Evolutionary conservation across 345 rosid genomes (phyloP).

Genomic region (Salix udensis): DNA sequence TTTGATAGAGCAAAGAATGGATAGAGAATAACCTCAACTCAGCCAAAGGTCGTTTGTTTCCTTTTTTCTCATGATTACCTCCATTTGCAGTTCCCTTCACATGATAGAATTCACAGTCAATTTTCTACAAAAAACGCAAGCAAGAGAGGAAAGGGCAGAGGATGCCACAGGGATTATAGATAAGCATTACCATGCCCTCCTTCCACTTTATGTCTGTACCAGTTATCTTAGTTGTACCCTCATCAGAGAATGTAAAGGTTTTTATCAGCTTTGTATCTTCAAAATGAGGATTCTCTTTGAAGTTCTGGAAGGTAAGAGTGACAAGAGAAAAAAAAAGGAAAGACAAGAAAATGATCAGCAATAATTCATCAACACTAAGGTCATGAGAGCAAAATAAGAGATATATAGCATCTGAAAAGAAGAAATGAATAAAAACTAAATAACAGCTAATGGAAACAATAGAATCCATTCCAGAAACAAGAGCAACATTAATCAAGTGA

Average conservation of each 20-base stretch:
- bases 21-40: conserved; percentile 12
- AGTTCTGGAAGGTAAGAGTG: conserved; percentile 8
- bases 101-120: not conserved
- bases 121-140: not conserved
- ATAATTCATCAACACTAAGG: not conserved
- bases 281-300: conserved; percentile 25
- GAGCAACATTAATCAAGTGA: not conserved
- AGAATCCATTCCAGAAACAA: not conserved
- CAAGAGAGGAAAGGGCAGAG: not conserved
- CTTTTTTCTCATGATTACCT: conserved; percentile 12
- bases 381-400: not conserved
- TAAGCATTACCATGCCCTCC: conserved; percentile 20
- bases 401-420: not conserved
- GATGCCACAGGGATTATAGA: not conserved
- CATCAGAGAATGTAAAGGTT: conserved; percentile 22
- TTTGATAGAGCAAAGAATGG: not conserved
- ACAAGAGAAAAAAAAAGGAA: not conserved
- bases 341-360: not conserved
- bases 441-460: not conserved
- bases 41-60: conserved; percentile 14
- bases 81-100: conserved; percentile 23
- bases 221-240: conserved; percentile 19
- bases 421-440: not conserved
- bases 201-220: conserved; percentile 25
- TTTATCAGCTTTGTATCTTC: conserved; percentile 23